phyloP scores from a whole-genome alignment of 495 filamentous ascomycete species.

The Lindgomyces ingoldianus region DNA sequence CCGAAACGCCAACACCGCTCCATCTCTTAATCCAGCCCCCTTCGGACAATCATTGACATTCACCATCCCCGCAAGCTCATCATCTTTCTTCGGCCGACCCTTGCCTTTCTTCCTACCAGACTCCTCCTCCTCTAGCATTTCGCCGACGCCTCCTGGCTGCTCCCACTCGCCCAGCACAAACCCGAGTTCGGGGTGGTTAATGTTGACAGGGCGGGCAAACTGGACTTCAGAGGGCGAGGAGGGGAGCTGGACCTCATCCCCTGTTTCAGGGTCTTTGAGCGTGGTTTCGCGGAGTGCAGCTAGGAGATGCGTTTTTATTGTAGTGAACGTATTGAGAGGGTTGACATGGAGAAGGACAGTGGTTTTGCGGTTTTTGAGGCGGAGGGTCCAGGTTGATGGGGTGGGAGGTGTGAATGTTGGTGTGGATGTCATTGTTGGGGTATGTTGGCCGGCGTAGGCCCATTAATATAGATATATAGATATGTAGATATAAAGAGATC shows the following conservation, averaged over 20 bases:
- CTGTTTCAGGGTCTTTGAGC: slow-evolving; percentile 1
- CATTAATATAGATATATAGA: neutral
- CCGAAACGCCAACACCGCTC: slow-evolving; percentile 68
- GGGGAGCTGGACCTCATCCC: slow-evolving; percentile 47
- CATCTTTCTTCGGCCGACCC: slow-evolving; percentile 10
- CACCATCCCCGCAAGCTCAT: slow-evolving; percentile 31
- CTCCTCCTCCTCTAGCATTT: slow-evolving; percentile 32
- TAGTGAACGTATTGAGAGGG: slow-evolving; percentile 59
- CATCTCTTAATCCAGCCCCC: slow-evolving; percentile 58
- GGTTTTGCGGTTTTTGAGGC: slow-evolving; percentile 76
- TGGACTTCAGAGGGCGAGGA: slow-evolving; percentile 52
- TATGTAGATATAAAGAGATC: no score
- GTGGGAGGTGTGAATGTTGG: slow-evolving; percentile 41
- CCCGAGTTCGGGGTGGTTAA: slow-evolving; percentile 57
- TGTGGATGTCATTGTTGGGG: slow-evolving; percentile 19
- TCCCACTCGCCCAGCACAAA: slow-evolving; percentile 53
- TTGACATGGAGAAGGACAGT: slow-evolving; percentile 74
- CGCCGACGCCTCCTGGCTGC: no score
- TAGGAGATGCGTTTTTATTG: slow-evolving; percentile 66
- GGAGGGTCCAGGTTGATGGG: slow-evolving; percentile 60
- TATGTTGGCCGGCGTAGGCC: neutral
- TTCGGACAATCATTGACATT: slow-evolving; percentile 49
- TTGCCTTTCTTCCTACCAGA: slow-evolving; percentile 35
- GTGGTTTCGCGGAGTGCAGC: slow-evolving; percentile 52
- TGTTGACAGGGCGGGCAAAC: slow-evolving; percentile 57